Conservation (phyloP, 768 basidiomycete species). For the Lepiota venenata region DNA sequence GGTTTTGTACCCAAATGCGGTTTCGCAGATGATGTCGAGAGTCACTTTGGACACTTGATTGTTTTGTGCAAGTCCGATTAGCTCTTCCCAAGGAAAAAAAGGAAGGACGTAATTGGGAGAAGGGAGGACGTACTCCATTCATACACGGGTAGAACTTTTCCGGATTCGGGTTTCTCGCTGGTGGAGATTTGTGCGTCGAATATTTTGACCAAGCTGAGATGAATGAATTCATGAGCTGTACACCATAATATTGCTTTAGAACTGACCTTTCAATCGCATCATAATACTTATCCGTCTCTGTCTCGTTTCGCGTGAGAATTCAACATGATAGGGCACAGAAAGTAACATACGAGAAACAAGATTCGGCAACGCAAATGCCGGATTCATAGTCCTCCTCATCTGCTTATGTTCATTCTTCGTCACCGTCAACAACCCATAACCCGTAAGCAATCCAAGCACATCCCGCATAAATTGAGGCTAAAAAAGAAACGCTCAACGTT, state of each 20-base stretch:
- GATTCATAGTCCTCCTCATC: conserved; percentile 43
- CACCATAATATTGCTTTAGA: not conserved
- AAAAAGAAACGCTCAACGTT: too few species aligned
- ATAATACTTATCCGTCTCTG: conserved; percentile 51
- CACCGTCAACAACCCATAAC: conserved; percentile 38
- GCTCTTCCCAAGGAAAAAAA: too few species aligned
- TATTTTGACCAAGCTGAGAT: conserved; percentile 29
- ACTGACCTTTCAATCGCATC: conserved; percentile 40
- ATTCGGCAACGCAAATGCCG: conserved; percentile 40
- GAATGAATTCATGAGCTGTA: not conserved
- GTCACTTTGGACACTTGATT: conserved; percentile 55
- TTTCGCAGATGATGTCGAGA: conserved; percentile 49
- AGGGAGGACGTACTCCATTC: conserved; percentile 39
- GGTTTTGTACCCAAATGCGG: conserved; percentile 45
- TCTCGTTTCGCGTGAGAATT: not conserved
- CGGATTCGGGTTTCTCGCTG: conserved; percentile 12
- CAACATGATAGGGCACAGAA: not conserved
- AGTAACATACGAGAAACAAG: conserved; percentile 13
- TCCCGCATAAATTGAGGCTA: conserved; percentile 37
- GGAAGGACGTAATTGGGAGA: not conserved
- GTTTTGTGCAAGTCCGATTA: too few species aligned
- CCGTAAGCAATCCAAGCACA: conserved; percentile 33
- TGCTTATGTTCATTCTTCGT: conserved; percentile 40
- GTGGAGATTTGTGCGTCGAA: conserved; percentile 28
- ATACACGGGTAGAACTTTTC: conserved; percentile 32